Percentiles rank a stretch among this genome's conserved stretches.
Evolutionary conservation across 257 asterid species (phyloP).

Genomic region (Cruciata laevipes): DNA sequence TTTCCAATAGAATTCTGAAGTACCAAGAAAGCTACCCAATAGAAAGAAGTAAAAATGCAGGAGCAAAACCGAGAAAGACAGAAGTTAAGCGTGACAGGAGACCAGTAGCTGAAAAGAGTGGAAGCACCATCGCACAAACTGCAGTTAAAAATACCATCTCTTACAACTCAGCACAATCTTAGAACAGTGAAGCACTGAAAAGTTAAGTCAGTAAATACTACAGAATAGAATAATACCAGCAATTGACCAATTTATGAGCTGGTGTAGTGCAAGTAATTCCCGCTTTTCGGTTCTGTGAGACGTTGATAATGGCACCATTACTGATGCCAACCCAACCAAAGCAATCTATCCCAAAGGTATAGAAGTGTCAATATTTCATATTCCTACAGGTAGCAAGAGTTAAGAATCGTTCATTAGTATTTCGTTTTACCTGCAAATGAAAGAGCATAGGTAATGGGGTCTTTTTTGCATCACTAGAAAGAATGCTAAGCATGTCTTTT

Average conservation of each 20-base stretch:
- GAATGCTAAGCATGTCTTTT: conserved; percentile 44
- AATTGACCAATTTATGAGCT: conserved; percentile 76
- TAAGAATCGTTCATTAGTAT: not conserved
- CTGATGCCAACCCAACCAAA: conserved; percentile 65
- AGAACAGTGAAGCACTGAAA: not conserved
- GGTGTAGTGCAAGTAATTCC: conserved; percentile 73
- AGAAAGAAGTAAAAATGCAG: conserved; percentile 86
- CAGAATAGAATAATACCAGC: conserved; percentile 52
- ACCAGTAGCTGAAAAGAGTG: conserved; percentile 74
- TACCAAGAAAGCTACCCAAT: conserved; percentile 63
- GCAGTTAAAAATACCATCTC: not conserved
- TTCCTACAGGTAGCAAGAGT: not conserved
- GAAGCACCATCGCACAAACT: conserved; percentile 80
- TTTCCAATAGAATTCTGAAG: not conserved
- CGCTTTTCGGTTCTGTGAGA: conserved; percentile 83
- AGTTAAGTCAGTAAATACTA: not conserved
- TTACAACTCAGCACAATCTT: not conserved
- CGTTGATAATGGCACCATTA: conserved; percentile 85
- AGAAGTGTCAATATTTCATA: conserved; percentile 9
- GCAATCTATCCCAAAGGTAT: conserved; percentile 40
- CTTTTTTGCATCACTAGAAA: conserved; percentile 37
- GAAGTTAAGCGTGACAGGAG: conserved; percentile 79
- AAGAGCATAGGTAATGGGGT: conserved; percentile 55
- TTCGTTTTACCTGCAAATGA: conserved; percentile 56
- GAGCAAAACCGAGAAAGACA: conserved; percentile 91